Base-by-base conservation (phyloP, 208 protist species). In the Kentomonas sorsogonicus region DNA sequence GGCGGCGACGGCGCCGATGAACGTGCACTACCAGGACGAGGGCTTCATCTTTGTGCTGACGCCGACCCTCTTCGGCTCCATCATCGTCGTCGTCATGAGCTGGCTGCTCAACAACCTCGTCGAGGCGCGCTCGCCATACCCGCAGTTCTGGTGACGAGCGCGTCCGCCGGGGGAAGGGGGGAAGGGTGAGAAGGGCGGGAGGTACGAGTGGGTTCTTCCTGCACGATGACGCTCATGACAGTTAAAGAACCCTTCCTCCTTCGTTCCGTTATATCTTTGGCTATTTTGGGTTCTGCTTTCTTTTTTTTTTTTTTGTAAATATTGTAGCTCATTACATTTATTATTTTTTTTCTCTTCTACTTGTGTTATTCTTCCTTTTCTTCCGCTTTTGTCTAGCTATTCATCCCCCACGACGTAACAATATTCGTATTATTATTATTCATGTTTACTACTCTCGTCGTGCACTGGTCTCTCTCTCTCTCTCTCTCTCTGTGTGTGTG, bases 1-100 rank as follows among this genome's bases (percentile, higher is more conserved):
- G 1, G 74, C 79, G 7, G 79, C 77, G 0, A 62, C 59, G 18
- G 36, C 29, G 5, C 50, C 46, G 2, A 47, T 87, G 25, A 84
- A 86, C 47, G 64, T 58, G 0, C 80, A 86, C 55, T 83, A 78
- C 60, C 25, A 78, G 25, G 77, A 83, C 55, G 64, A 79, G 25
- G 79, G 79, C 0, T 91, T 84, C 48, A 33, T 86, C 18, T 91
- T 88, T 71, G 68, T 83, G 16, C 30, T 91, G 4, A 57, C 54
- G 2, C 83, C 72, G 1, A 63, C 79, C 9, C 61, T 88, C 6
- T 45, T 72, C 9, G 77, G 74, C 9, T 60, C 65, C 2, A 22
- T 78, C 2, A 31, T 88, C 43, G 63, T 78, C 23, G 58, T 72
- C 18, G 45, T 91, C 2, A 76, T 76, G 47, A 66, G 70, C 18